Evolutionary conservation across 805 yeast species (phyloP), one percentile per base, ranked within the genome.

Genomic region (Yarrowia sp.): DNA sequence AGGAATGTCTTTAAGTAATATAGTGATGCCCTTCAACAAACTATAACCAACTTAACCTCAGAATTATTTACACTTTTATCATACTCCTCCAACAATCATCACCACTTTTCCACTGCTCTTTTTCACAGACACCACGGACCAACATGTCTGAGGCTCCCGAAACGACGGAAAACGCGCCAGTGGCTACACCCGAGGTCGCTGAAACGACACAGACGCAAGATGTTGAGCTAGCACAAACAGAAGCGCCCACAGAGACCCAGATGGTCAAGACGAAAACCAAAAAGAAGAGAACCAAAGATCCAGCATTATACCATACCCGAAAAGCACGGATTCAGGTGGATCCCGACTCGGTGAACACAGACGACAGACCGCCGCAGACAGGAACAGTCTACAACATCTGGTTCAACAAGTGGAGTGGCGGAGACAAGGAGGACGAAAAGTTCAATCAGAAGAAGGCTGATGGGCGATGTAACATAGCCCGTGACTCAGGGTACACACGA

Each of bases 381-480:
- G 97, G 97, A 0, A 85, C 87, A 9, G 86, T 87, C 0, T 93
- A 89, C 80, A 93, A 93, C 73, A 82, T 91, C 15, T 93, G 98
- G 98, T 93, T 86, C 76, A 81, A 88, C 68, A 89, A 88, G 76
- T 93, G 97, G 97, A 86, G 95, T 9, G 92, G 92, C 0, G 92
- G 91, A 14, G 90, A 86, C 68, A 76, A 78, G 14, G 76, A 80
- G 17, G 81, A 79, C 38, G 77, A 74, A 17, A 71, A 56, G 69
- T 68, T 50, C 75, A 69, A 71, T 77, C 78, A 79, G 79, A 33
- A 46, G 75, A 85, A 75, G 78, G 84, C 86, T 76, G 90, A 83
- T 40, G 86, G 84, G 72, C 79, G 87, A 68, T 86, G 94, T 60
- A 79, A 87, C 70, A 80, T 89, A 9, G 80, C 75, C 14, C 74